Base-by-base conservation (phyloP, 768 basidiomycete genomes). In the Boletus sp. region DNA sequence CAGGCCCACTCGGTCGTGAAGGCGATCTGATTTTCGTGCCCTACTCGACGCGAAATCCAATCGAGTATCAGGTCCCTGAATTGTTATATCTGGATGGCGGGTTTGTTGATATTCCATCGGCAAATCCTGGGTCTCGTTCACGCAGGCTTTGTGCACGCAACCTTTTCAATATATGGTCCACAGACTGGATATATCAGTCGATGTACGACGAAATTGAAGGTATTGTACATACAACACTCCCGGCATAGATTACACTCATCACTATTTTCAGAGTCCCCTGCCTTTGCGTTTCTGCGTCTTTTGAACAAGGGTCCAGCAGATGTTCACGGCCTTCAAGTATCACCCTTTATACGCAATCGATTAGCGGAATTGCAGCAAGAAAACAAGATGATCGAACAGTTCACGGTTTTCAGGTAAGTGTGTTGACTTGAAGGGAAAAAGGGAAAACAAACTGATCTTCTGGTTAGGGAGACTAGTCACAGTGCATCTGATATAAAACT, bases 161-260 rank as follows among this genome's bases (percentile, higher is more conserved):
- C 55, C 75, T 94, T 58, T 85, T 92, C 75, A 94, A 89, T 70
- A 95, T 99, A 54, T 99, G 97, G 96, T 80, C 85, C 1, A 80
- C 87, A 0, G 90, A 92, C 61, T 84, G 88, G 82, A 86, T 98
- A 41, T 77, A 87, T 56, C 76, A 73, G 36, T 93, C 92, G 5
- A 67, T 92, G 18, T 76, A 81, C 45, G 78, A 86, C n/a, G 76
- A 72, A 46, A 47, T 72, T 37, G 72, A 83, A 69, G 78, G 90
- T 89, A 66, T 29, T 54, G 60, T 81, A 5, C 24, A 51, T 41
- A 50, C 24, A 37, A 29, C 28, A 7, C 14, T 33, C 17, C 44
- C 10, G 17, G 37, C 30, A 47, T 15, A 41, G n/a, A 45, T 33
- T 33, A 17, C 18, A 32, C 54, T 60, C 35, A 58, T 18, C 18